Percentiles rank a stretch among this genome's conserved stretches.
Conservation (phyloP, 2,329 filamentous ascomycete genomes). For the Ceratocystis papillata region DNA sequence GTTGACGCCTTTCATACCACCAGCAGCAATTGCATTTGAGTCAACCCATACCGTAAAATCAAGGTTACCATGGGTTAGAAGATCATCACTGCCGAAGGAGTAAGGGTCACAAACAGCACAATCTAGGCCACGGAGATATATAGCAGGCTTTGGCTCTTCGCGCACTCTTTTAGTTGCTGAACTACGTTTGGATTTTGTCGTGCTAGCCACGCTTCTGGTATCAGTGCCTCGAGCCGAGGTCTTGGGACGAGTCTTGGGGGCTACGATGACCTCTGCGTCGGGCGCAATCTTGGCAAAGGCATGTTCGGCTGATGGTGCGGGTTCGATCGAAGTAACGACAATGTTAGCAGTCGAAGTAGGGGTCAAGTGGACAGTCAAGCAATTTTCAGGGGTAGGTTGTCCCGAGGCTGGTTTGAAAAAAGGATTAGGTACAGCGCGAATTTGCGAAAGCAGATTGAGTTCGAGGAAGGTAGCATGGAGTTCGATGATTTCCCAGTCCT, state of each 20-base stretch:
- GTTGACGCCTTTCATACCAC: constrained; percentile 61
- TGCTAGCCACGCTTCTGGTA: constrained; percentile 67
- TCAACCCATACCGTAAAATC: constrained; percentile 76
- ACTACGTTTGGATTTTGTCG: constrained; percentile 66
- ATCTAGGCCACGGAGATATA: constrained; percentile 76
- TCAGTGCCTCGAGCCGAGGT: constrained; percentile 43
- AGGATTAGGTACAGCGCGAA: constrained; percentile 86
- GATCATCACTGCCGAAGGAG: constrained; percentile 67
- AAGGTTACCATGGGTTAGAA: constrained; percentile 37
- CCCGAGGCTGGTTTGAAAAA: constrained; percentile 45
- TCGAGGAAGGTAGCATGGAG: constrained; percentile 92
- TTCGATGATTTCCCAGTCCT: constrained; percentile 99
- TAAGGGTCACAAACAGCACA: constrained; percentile 44
- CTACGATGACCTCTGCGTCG: constrained; percentile 93
- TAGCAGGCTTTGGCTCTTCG: constrained; percentile 53
- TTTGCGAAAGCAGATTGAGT: constrained; percentile 83
- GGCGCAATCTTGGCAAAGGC: constrained; percentile 87
- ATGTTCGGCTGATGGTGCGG: constrained; percentile 53
- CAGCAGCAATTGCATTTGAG: constrained; percentile 59
- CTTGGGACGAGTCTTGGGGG: constrained; percentile 77
- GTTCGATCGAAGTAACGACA: constrained; percentile 70
- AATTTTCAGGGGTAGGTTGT: constrained; percentile 52
- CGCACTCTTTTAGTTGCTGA: constrained; percentile 54
- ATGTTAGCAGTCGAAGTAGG: constrained; percentile 94
- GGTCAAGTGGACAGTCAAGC: constrained; percentile 83